Base-by-base conservation (phyloP, 345 rosid genomes). In the Microcos paniculata region DNA sequence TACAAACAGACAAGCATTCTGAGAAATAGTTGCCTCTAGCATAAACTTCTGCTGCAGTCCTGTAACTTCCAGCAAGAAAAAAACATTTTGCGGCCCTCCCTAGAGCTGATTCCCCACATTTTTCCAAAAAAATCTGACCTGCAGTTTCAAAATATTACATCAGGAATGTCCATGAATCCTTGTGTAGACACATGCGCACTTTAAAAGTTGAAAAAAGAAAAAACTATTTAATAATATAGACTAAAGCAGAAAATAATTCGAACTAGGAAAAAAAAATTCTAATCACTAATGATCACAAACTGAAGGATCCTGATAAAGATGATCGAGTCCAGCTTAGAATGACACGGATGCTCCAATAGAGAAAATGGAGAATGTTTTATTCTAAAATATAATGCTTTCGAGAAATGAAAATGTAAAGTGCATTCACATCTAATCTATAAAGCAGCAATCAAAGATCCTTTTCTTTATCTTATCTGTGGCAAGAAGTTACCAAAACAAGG, bases 31-130 rank as follows among this genome's bases (percentile, higher is more conserved):
- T 78, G 43, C 80, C 84, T 26, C 35, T 75, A 1, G 86, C 87
- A 73, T 82, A 87, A 3, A 75, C 83, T 55, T 85, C 82, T 8
- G 87, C 88, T 59, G 86, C 88, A 57, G 23, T 53, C 51, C 24
- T 43, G 72, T 80, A 83, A 31, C 67, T 6, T 62, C 81, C 72
- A 23, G 86, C 85, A 15, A 59, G 83, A 76, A n/a, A 31, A 65
- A 87, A 83, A 65, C 90, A 83, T 15, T 83, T 84, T 43, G 87
- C 90, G 9, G 88, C 90, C 75, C 71, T 83, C 70, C 76, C 79
- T 42, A 75, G 28, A 19, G 79, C 76, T 59, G 80, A 67, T 28
- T 82, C 78, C 53, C 84, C 85, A 73, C 86, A 84, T 77, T 62
- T 74, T 67, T 83, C 83, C 82, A 82, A 43, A 74, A 79, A 87